A percentile compares a stretch with the other conserved stretches of the same genome.
These are phyloP conservation scores for Auxenochlorella pyrenoidosa DNA, from an alignment of 139 green algal species.

Conservation along the genomic window DNA sequence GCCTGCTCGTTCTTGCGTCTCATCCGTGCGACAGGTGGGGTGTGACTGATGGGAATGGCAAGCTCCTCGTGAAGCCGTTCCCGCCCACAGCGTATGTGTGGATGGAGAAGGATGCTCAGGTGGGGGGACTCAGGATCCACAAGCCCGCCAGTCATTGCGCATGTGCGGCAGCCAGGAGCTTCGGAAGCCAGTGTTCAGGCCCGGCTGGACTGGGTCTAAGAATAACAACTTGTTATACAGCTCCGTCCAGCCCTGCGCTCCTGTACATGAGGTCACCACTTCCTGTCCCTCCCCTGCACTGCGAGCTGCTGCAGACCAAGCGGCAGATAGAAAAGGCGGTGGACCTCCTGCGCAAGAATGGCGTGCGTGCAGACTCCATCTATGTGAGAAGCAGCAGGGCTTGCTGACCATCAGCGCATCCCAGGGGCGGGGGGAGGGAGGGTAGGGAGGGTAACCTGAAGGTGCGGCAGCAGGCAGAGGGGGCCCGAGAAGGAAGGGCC, in stretches of 20 bases:
- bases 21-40: background rate
- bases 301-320: slow-evolving; percentile 10
- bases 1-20: too few species aligned
- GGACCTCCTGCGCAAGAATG: background rate
- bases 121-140: background rate
- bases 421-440: background rate
- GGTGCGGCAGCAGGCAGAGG: background rate
- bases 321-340: slow-evolving; percentile 17
- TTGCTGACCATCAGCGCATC: background rate
- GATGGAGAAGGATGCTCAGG: too few species aligned
- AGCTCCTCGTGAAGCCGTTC: slow-evolving; percentile 1
- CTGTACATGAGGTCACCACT: too few species aligned
- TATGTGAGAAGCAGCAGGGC: background rate
- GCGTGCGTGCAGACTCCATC: background rate
- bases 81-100: slow-evolving; percentile 6
- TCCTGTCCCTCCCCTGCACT: too few species aligned
- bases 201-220: too few species aligned
- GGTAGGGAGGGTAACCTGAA: too few species aligned
- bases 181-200: too few species aligned
- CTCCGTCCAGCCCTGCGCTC: too few species aligned
- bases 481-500: too few species aligned
- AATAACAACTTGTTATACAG: too few species aligned
- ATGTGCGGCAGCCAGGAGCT: too few species aligned
- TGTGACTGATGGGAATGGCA: background rate
- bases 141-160: background rate